Evolutionary conservation across 1,284 basidiomycete genomes (phyloP).

Genomic region (Boletus nobilissimus): DNA sequence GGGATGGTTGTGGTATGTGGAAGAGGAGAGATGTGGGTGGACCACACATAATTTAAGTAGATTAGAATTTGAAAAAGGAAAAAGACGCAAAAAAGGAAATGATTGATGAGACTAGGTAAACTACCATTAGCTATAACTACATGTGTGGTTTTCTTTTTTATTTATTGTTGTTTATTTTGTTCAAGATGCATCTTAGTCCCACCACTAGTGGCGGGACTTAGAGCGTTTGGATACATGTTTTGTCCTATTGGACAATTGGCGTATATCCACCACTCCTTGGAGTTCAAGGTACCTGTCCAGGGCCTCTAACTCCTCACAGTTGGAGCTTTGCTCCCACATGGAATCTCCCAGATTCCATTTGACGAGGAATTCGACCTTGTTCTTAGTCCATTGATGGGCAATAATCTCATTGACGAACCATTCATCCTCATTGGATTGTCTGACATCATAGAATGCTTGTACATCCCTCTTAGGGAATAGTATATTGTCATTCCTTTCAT

Average conservation of each 20-base stretch:
- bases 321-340: neutral
- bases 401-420: neutral
- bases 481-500: neutral
- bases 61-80: too few relatives aligned
- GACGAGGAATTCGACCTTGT: neutral
- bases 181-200: neutral
- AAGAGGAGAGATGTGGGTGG: neutral
- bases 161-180: neutral
- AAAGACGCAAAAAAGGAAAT: too few relatives aligned
- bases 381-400: neutral
- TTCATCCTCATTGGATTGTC: neutral
- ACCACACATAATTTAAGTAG: neutral
- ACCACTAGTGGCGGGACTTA: neutral
- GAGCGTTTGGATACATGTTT: neutral
- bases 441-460: neutral
- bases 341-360: neutral
- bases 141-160: neutral
- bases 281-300: constrained; percentile 7
- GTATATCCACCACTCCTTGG: neutral
- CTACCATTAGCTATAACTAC: neutral
- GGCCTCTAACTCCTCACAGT: neutral
- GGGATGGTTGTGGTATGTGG: neutral
- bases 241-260: neutral
- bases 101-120: too few relatives aligned
- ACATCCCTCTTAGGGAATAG: neutral